Percentiles rank a stretch among this genome's conserved stretches.
phyloP scores from a whole-genome alignment of 148 eudicot species.

The Diospyros kaki region DNA sequence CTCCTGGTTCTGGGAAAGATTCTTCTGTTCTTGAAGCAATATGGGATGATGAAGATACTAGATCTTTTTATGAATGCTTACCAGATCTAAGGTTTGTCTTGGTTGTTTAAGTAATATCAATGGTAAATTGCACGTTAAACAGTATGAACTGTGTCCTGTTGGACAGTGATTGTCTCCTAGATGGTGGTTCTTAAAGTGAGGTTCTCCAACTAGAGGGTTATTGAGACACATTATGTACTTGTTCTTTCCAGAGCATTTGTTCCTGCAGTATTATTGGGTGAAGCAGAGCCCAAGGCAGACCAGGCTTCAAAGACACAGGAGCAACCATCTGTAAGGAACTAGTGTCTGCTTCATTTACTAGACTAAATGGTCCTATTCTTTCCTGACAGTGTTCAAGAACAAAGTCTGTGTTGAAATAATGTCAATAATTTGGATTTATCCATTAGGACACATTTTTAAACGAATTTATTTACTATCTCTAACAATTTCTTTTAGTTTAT shows the following conservation, averaged over 20 bases:
- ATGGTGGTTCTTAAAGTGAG: conserved; percentile 6
- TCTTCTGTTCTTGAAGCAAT: conserved; percentile 69
- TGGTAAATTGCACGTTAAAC: conserved; percentile 1
- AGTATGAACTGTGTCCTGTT: not conserved
- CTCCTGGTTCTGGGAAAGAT: conserved; percentile 66
- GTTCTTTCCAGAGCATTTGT: conserved; percentile 78
- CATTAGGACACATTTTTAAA: not conserved
- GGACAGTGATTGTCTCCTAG: not conserved
- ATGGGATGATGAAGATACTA: conserved; percentile 98
- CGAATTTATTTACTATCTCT: not conserved
- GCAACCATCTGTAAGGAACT: conserved; percentile 52
- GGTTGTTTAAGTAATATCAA: not conserved
- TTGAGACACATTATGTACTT: conserved; percentile 6
- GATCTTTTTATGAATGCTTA: conserved; percentile 86
- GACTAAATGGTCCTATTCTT: not conserved
- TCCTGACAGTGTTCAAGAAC: not conserved
- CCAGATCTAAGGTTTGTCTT: conserved; percentile 88
- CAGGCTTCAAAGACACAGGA: conserved; percentile 72
- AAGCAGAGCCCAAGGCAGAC: conserved; percentile 66
- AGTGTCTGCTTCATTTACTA: not conserved
- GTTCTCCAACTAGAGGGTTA: conserved; percentile 9
- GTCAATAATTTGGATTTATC: not conserved
- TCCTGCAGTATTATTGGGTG: conserved; percentile 96
- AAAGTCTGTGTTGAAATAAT: not conserved
- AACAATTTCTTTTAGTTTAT: not conserved